These are phyloP conservation scores for Heritiera fomes DNA, from an alignment of 345 rosid species.

Conservation along the genomic window DNA sequence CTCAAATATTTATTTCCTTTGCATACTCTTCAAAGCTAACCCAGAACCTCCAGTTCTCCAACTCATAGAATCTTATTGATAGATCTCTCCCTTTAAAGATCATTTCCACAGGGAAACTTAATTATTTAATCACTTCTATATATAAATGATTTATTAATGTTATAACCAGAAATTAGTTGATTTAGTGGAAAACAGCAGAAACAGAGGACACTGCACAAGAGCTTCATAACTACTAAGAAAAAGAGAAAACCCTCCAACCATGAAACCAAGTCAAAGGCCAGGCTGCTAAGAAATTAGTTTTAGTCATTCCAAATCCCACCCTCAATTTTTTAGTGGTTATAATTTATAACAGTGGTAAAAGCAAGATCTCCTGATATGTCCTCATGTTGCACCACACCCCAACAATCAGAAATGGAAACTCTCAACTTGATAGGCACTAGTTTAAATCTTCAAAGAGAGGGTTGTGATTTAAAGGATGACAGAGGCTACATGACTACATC, in stretches of 20 bases:
- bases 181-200: background rate
- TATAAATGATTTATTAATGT: background rate
- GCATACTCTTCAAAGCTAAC: no score
- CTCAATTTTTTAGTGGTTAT: background rate
- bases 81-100: background rate
- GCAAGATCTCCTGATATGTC: background rate
- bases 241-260: background rate
- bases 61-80: background rate
- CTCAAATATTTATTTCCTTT: background rate
- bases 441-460: background rate
- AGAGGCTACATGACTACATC: no score
- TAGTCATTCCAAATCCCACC: background rate
- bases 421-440: background rate
- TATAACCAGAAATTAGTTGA: background rate
- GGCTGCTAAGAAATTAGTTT: background rate
- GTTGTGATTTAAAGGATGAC: background rate
- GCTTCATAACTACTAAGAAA: background rate
- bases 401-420: background rate
- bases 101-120: background rate
- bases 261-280: background rate
- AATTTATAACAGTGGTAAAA: background rate
- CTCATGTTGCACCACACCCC: background rate
- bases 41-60: background rate
- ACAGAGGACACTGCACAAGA: background rate
- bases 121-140: background rate